phyloP scores from a whole-genome alignment of 2,329 filamentous ascomycete genomes.

The Zymoseptoria passerinii region DNA sequence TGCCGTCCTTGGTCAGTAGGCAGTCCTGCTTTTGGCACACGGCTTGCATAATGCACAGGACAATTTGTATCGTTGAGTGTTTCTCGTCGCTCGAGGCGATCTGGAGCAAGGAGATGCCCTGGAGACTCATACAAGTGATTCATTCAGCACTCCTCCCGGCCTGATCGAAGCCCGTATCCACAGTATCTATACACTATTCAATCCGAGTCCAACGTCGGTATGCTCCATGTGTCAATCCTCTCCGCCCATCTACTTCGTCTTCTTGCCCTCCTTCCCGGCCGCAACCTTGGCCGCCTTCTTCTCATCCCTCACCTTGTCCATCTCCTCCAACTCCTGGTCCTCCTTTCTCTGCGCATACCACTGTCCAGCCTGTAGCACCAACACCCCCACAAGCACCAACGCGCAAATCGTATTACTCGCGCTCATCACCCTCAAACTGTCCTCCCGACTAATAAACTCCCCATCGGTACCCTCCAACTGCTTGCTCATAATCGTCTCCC shows the following conservation, averaged over 20 bases:
- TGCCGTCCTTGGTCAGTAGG: too few relatives aligned
- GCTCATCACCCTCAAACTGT: conserved; percentile 80
- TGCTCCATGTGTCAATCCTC: neutral
- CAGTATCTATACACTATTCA: neutral
- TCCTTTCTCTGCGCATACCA: conserved; percentile 98
- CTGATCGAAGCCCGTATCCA: neutral
- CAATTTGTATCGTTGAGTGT: too few relatives aligned
- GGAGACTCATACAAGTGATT: neutral
- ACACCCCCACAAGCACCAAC: conserved; percentile 79
- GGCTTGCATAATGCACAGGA: too few relatives aligned
- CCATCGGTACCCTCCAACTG: conserved; percentile 38
- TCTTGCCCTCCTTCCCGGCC: conserved; percentile 18
- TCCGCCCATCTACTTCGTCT: conserved; percentile 24
- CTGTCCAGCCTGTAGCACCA: conserved; percentile 91
- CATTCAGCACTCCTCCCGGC: neutral
- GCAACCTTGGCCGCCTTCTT: conserved; percentile 36
- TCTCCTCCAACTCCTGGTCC: conserved; percentile 63
- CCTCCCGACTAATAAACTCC: conserved; percentile 71
- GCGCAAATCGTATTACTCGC: conserved; percentile 96
- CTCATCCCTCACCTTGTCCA: conserved; percentile 47
- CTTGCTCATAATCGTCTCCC: conserved; percentile 30
- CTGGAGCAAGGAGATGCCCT: neutral
- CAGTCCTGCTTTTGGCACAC: too few relatives aligned
- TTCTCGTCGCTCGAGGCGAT: too few relatives aligned
- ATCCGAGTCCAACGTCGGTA: neutral